phyloP scores from a whole-genome alignment of 129 eudicot genomes.

The Oenanthe sinensis region DNA sequence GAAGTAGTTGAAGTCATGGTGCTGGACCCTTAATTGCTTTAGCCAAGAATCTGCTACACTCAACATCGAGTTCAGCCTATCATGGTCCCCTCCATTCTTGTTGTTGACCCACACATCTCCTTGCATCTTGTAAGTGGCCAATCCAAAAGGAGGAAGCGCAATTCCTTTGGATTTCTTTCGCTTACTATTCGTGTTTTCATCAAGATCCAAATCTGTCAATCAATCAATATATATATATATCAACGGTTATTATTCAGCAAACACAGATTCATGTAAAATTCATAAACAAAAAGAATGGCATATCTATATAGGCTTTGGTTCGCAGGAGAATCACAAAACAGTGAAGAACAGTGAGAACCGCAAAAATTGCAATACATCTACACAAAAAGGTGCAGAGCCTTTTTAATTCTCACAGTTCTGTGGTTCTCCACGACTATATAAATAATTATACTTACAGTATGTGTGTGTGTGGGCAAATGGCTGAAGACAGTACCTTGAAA shows the following conservation, averaged over 20 bases:
- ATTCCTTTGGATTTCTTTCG: slow-evolving; percentile 45
- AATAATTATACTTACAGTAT: too few species aligned
- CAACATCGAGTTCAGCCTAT: slow-evolving; percentile 51
- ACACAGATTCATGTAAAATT: not conserved
- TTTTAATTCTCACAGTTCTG: not conserved
- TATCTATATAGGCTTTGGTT: not conserved
- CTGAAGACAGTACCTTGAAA: slow-evolving; percentile 52
- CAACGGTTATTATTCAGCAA: not conserved
- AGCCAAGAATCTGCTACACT: slow-evolving; percentile 95
- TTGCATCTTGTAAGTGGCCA: slow-evolving; percentile 92
- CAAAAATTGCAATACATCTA: not conserved
- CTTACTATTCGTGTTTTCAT: slow-evolving; percentile 28
- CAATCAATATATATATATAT: too few species aligned
- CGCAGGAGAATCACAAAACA: not conserved
- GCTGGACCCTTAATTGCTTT: slow-evolving; percentile 75
- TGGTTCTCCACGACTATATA: not conserved
- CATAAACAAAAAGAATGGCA: not conserved
- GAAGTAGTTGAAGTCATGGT: slow-evolving; percentile 89
- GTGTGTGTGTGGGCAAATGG: not conserved
- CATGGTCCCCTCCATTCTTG: slow-evolving; percentile 62
- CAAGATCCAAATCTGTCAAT: slow-evolving; percentile 43
- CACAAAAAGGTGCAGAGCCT: not conserved
- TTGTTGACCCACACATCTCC: slow-evolving; percentile 65
- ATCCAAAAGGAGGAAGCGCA: slow-evolving; percentile 63
- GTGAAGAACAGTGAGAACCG: not conserved